phyloP scores from a whole-genome alignment of 2,329 filamentous ascomycete species.

The Aspergillus piperis region DNA sequence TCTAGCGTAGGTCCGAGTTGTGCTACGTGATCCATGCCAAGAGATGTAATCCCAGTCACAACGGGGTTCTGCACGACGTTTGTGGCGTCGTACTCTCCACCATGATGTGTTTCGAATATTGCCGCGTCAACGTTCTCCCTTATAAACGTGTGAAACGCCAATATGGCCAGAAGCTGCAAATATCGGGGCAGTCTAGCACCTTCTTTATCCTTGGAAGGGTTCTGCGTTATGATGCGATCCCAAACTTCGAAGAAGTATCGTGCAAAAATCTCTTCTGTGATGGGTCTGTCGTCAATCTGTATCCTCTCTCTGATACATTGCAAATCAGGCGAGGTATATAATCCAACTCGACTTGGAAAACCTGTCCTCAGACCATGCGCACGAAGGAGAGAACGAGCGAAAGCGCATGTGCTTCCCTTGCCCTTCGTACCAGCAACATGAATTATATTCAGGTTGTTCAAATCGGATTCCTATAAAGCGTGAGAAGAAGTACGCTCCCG shows the following conservation, averaged over 20 bases:
- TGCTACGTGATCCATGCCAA: conserved; percentile 69
- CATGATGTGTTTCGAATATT: conserved; percentile 67
- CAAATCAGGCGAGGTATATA: conserved; percentile 33
- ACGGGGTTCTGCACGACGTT: conserved; percentile 63
- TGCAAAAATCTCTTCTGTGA: conserved; percentile 28
- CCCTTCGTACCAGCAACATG: conserved; percentile 75
- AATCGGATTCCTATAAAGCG: conserved; percentile 39
- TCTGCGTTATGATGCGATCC: conserved; percentile 33
- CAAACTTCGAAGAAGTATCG: conserved; percentile 36
- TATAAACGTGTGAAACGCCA: conserved; percentile 66
- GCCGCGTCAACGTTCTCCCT: conserved; percentile 63
- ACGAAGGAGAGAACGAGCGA: conserved; percentile 55
- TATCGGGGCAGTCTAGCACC: conserved; percentile 28
- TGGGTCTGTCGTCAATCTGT: conserved; percentile 34
- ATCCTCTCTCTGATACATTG: conserved; percentile 38
- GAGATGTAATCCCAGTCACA: conserved; percentile 62
- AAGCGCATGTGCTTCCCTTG: conserved; percentile 72
- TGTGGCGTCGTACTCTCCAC: conserved; percentile 69
- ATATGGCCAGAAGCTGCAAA: conserved; percentile 62
- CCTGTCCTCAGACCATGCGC: conserved; percentile 30
- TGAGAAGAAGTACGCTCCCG: conserved; percentile 4
- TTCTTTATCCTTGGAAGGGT: not conserved
- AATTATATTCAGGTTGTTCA: conserved; percentile 64
- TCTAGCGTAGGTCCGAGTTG: conserved; percentile 63
- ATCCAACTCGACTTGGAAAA: conserved; percentile 25